These are phyloP conservation scores for Jasminum sambac DNA, from an alignment of 257 asterid genomes.

Conservation along the genomic window DNA sequence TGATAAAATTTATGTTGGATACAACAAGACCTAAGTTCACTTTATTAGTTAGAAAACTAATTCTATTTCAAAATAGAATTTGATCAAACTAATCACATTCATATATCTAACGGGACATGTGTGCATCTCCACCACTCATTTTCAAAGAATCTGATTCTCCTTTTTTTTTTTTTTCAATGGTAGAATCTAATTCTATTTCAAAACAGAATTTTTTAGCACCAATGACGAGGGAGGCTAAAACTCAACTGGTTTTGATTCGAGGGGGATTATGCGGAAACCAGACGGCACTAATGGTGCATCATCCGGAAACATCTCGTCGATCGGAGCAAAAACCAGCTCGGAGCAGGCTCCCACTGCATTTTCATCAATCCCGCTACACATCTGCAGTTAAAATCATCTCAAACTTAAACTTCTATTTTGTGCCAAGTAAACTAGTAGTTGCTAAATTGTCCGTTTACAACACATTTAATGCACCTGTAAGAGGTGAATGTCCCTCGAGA, in stretches of 20 bases:
- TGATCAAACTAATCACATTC: too few species aligned
- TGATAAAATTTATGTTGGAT: too few species aligned
- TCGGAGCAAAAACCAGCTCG: constrained; percentile 94
- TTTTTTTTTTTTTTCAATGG: too few species aligned
- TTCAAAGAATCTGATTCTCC: too few species aligned
- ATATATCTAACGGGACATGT: too few species aligned
- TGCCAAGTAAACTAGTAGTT: background rate
- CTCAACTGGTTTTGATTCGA: constrained; percentile 88
- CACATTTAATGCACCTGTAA: constrained; percentile 55
- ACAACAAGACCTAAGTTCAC: too few species aligned
- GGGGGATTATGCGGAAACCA: constrained; percentile 92
- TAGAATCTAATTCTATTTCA: too few species aligned
- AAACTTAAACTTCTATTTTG: constrained; percentile 14
- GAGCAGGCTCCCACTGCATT: constrained; percentile 89
- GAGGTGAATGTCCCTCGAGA: constrained; percentile 88
- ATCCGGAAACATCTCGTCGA: constrained; percentile 96
- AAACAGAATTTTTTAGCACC: too few species aligned
- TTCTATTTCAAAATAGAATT: too few species aligned
- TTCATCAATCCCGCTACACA: constrained; percentile 95
- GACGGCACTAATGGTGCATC: constrained; percentile 91
- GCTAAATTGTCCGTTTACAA: background rate
- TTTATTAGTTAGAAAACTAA: too few species aligned
- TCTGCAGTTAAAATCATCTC: constrained; percentile 42
- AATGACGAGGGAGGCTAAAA: background rate
- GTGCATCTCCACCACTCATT: too few species aligned